phyloP scores from a whole-genome alignment of 768 basidiomycete genomes.

The Rubroboletus satanas region DNA sequence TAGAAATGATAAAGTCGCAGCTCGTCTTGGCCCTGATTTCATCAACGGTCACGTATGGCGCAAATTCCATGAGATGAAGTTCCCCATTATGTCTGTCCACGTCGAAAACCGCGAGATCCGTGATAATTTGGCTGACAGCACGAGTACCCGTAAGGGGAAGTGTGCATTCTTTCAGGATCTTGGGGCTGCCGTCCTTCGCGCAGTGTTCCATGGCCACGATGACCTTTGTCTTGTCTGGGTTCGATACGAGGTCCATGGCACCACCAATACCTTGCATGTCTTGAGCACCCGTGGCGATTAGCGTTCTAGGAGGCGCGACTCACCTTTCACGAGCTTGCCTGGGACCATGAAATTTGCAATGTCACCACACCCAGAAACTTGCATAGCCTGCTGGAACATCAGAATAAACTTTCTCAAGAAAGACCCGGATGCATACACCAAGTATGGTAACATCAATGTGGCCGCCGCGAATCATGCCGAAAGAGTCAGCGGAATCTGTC shows the following conservation, averaged over 20 bases:
- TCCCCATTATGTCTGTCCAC: slow-evolving; percentile 70
- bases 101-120: slow-evolving; percentile 84
- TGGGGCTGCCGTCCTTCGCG: slow-evolving; percentile 82
- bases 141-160: slow-evolving; percentile 85
- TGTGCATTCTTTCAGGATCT: slow-evolving; percentile 75
- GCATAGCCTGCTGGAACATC: slow-evolving; percentile 67
- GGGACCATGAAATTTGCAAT: slow-evolving; percentile 98
- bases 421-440: slow-evolving; percentile 60
- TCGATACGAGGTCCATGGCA: slow-evolving; percentile 92
- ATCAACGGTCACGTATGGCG: slow-evolving; percentile 72
- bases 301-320: background rate
- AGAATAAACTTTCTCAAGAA: slow-evolving; percentile 21
- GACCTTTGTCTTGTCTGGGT: slow-evolving; percentile 89
- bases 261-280: slow-evolving; percentile 73
- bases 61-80: slow-evolving; percentile 71
- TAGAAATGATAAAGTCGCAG: slow-evolving; percentile 63
- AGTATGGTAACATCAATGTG: slow-evolving; percentile 91
- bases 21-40: slow-evolving; percentile 82
- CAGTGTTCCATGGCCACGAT: slow-evolving; percentile 87
- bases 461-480: slow-evolving; percentile 94
- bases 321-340: slow-evolving; percentile 81
- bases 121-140: slow-evolving; percentile 85
- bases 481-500: slow-evolving; percentile 79
- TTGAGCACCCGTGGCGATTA: slow-evolving; percentile 34
- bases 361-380: slow-evolving; percentile 85